Evolutionary conservation across 805 yeast species (phyloP), one percentile per base, ranked within the genome.

Genomic region (Yarrowia sp.): DNA sequence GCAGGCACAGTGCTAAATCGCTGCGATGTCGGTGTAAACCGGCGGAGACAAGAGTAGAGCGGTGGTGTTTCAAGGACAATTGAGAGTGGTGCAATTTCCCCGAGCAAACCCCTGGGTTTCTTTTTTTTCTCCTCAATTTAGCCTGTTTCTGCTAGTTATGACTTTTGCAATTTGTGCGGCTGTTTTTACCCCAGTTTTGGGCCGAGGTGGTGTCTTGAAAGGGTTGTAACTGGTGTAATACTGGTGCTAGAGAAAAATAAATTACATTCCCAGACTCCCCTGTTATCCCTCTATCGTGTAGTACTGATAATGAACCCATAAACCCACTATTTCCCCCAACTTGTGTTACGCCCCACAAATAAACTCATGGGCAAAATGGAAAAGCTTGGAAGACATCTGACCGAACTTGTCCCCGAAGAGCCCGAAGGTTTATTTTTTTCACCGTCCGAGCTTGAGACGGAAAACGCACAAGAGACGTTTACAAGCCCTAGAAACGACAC

Each of bases 141-240:
- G n/a, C 13, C 15, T 4, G n/a, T 8, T 28, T 28, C 13, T 9
- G 13, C 15, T 4, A 5, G 8, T 28, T 42, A 31, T 28, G 15
- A 31, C 3, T n/a, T 45, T 13, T 51, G 13, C 4, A 39, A 48
- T 48, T 15, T 32, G 41, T 48, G 55, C 55, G 55, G 55, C 55
- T 48, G 55, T 48, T 48, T 48, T 48, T 48, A 48, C 55, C 55
- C 55, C 55, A 48, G 55, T 31, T 28, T n/a, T 9, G 31, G 13
- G 39, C 53, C 53, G 53, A 48, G 51, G 51, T n/a, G 36, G 50
- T 3, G 8, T 18, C 14, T 18, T n/a, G 14, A 8, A 5, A 8
- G 0, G 1, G 9, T 3, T 8, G 15, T 31, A 9, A 7, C 38
- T n/a, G 17, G 38, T 10, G 1, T 17, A 32, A 32, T 1, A 47